These are phyloP conservation scores for Thermoascus crustaceus DNA, from an alignment of 2,329 filamentous ascomycete genomes.

Conservation along the genomic window DNA sequence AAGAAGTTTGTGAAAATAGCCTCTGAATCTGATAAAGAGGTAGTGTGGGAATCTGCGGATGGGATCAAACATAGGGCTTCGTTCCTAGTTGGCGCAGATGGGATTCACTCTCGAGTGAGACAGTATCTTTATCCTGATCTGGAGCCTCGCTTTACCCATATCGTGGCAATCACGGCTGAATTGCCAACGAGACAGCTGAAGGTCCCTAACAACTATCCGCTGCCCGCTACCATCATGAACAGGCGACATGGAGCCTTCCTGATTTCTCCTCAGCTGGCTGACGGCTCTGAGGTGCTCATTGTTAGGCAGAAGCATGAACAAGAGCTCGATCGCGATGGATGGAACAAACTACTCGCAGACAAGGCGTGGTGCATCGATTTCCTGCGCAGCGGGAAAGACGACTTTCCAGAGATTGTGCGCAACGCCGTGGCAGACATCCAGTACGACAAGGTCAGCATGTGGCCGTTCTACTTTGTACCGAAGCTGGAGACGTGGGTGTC, in stretches of 20 bases:
- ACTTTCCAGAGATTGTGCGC: slow-evolving; percentile 30
- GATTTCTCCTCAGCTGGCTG: slow-evolving; percentile 41
- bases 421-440: slow-evolving; percentile 32
- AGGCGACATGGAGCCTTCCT: slow-evolving; percentile 41
- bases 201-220: slow-evolving; percentile 25
- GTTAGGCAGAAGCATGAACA: slow-evolving; percentile 37
- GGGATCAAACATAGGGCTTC: slow-evolving; percentile 32
- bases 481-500: slow-evolving; percentile 41
- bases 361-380: slow-evolving; percentile 34
- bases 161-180: slow-evolving; percentile 33
- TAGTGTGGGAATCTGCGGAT: slow-evolving; percentile 42
- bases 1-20: slow-evolving; percentile 42
- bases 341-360: slow-evolving; percentile 34
- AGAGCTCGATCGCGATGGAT: slow-evolving; percentile 34
- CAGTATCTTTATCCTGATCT: slow-evolving; percentile 43
- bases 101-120: slow-evolving; percentile 51
- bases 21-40: slow-evolving; percentile 30
- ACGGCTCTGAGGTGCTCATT: slow-evolving; percentile 44
- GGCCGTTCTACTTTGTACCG: slow-evolving; percentile 45
- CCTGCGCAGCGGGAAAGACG: slow-evolving; percentile 24
- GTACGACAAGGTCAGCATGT: slow-evolving; percentile 34
- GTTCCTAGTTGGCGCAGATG: slow-evolving; percentile 50
- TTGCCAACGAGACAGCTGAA: slow-evolving; percentile 32
- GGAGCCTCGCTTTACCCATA: slow-evolving; percentile 44
- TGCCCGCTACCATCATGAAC: slow-evolving; percentile 40